A percentile compares a stretch with the other conserved stretches of the same genome.
These are phyloP conservation scores for Trametopsis cervina DNA, from an alignment of 768 basidiomycete species.

Conservation along the genomic window DNA sequence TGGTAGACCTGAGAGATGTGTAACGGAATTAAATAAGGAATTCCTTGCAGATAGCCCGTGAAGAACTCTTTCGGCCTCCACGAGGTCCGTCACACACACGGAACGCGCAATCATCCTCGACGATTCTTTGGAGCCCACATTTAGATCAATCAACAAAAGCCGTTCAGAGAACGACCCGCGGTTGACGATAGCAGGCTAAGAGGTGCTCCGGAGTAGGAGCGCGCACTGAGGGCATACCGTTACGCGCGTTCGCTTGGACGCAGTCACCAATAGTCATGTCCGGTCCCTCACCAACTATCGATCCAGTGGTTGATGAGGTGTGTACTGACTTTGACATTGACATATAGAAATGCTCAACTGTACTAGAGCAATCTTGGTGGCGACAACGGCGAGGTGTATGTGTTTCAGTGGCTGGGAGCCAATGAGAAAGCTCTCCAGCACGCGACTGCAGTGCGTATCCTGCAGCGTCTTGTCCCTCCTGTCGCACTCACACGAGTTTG, in stretches of 20 bases:
- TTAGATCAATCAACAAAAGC: too few relatives aligned
- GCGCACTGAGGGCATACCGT: too few relatives aligned
- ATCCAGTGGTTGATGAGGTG: conserved; percentile 2
- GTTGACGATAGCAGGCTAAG: too few relatives aligned
- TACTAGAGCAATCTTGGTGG: conserved; percentile 56
- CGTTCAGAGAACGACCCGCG: too few relatives aligned
- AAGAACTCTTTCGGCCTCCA: neutral
- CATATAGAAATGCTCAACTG: neutral
- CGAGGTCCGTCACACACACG: neutral
- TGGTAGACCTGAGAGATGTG: conserved; percentile 1
- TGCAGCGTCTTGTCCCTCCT: neutral
- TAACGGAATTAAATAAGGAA: too few relatives aligned
- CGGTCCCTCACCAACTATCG: conserved; percentile 5
- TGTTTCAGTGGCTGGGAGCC: conserved; percentile 77
- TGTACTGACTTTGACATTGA: neutral
- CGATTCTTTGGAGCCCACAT: too few relatives aligned
- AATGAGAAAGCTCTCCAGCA: conserved; percentile 52
- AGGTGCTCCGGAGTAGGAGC: too few relatives aligned
- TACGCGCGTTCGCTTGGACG: too few relatives aligned
- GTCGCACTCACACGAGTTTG: neutral
- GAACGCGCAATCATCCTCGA: neutral
- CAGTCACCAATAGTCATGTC: conserved; percentile 4
- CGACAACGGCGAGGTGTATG: conserved; percentile 75
- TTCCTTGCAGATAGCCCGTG: too few relatives aligned
- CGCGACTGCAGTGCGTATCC: conserved; percentile 42